These are phyloP conservation scores for Solanum acaule DNA, from an alignment of 257 asterid species.

Conservation along the genomic window DNA sequence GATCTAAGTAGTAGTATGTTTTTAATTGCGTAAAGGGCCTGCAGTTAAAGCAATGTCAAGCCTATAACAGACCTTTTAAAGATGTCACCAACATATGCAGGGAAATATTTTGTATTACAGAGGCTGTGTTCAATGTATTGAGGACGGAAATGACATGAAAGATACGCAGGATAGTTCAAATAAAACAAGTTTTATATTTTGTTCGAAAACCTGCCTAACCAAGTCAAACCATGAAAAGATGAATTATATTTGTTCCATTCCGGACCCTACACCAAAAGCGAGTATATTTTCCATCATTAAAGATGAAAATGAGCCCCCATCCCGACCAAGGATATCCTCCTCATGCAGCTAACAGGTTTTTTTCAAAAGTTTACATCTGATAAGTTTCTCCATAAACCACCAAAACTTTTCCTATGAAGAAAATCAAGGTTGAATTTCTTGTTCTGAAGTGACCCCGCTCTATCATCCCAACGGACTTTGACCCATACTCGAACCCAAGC, in stretches of 20 bases:
- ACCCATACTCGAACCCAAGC: not conserved
- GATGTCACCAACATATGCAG: not conserved
- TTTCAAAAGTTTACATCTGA: not conserved
- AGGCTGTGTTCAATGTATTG: not conserved
- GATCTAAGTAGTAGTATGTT: constrained; percentile 46
- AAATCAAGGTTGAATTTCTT: not conserved
- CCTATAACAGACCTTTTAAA: not conserved
- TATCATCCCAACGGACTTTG: not conserved
- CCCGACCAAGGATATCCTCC: not conserved
- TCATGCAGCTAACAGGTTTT: not conserved
- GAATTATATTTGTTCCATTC: not conserved
- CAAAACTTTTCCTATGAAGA: not conserved
- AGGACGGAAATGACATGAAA: not conserved
- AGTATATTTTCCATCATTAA: not conserved
- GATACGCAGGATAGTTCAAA: not conserved
- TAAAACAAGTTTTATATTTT: not conserved
- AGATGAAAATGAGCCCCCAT: not conserved
- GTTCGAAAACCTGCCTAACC: not conserved
- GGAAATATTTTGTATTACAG: not conserved
- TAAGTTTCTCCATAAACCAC: not conserved
- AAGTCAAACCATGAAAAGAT: not conserved
- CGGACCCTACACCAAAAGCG: not conserved
- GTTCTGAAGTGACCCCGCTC: not conserved
- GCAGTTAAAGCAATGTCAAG: constrained; percentile 5
- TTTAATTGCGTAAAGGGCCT: constrained; percentile 68